These are phyloP conservation scores for Dillenia turbinata DNA, from an alignment of 164 flowering plant genomes.

Conservation along the genomic window DNA sequence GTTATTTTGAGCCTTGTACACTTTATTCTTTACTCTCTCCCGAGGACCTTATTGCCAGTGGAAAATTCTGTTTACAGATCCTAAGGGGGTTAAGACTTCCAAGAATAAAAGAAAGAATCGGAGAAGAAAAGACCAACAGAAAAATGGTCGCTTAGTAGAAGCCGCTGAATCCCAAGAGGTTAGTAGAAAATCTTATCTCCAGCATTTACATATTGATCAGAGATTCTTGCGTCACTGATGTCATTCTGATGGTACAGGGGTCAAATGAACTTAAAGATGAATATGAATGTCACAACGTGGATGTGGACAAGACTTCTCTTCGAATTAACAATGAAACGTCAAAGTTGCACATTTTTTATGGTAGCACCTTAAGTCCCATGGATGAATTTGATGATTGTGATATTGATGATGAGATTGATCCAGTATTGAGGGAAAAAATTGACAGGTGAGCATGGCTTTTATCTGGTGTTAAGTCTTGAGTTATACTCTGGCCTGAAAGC, in stretches of 20 bases:
- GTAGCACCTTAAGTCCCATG: constrained; percentile 32
- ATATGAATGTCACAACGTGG: constrained; percentile 22
- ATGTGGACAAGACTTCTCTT: constrained; percentile 11
- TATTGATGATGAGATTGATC: constrained; percentile 78
- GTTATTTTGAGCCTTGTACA: no score
- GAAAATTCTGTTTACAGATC: constrained; percentile 36
- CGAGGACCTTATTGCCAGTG: neutral
- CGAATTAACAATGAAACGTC: constrained; percentile 26
- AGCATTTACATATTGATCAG: neutral
- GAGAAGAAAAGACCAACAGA: constrained; percentile 65
- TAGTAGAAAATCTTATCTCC: neutral
- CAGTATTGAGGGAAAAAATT: constrained; percentile 67
- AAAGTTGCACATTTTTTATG: constrained; percentile 27
- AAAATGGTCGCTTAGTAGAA: constrained; percentile 33
- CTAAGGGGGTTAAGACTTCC: constrained; percentile 43
- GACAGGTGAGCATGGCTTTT: constrained; percentile 52
- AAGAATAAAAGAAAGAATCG: constrained; percentile 82
- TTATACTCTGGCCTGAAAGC: no score
- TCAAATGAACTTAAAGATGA: constrained; percentile 20
- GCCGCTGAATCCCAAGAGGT: constrained; percentile 17
- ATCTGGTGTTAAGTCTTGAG: no score
- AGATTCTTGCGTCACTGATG: neutral
- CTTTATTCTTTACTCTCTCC: no score
- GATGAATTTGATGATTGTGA: constrained; percentile 67
- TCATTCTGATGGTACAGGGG: constrained; percentile 29